Base-by-base conservation (phyloP, 108 stramenopile species). In the Cyclotella sp. region DNA sequence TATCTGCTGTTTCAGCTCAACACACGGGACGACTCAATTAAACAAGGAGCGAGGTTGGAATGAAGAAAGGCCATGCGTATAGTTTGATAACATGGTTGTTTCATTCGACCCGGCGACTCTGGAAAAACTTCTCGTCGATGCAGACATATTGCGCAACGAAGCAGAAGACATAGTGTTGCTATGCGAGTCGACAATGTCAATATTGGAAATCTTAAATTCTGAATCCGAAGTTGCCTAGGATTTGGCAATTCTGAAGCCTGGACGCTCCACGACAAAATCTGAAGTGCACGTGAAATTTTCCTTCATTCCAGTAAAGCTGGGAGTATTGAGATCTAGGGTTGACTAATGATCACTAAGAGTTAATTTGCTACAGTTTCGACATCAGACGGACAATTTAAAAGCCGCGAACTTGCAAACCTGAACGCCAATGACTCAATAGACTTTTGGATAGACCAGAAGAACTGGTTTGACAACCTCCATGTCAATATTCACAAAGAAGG, bases 251-350 rank as follows among this genome's bases (percentile, higher is more conserved):
- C 12, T 75, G 11, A 75, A 53, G 19, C 74, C 83, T 10, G 54
- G 75, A 6, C 78, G 79, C 19, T 44, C 64, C n/a, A 52, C 63
- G 2, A 64, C 72, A 54, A 73, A 83, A 52, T 63, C 73, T 39
- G 45, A 45, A 16, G 30, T 84, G 13, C 53, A 70, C 47, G 42
- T 91, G 12, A 59, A 89, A 41, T 70, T 94, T 18, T 24, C 16
- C 19, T 94, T 93, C 65, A 62, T 89, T 28, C 68, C 83, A 22
- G 91, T 90, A 9, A 75, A 84, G 47, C 21, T 72, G 39, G 93
- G 93, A 15, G 77, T 92, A 79, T 40, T 80, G 10, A 80, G 28
- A 44, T 9, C 11, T 72, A 16, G 51, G 12, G 13, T 53, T 44
- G 2, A 1, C n/a, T 21, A 27, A 24, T 21, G 15, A 34, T 9